These are phyloP conservation scores for Rhynchospora pubera DNA, from an alignment of 176 grass and related monocot species.

Conservation along the genomic window DNA sequence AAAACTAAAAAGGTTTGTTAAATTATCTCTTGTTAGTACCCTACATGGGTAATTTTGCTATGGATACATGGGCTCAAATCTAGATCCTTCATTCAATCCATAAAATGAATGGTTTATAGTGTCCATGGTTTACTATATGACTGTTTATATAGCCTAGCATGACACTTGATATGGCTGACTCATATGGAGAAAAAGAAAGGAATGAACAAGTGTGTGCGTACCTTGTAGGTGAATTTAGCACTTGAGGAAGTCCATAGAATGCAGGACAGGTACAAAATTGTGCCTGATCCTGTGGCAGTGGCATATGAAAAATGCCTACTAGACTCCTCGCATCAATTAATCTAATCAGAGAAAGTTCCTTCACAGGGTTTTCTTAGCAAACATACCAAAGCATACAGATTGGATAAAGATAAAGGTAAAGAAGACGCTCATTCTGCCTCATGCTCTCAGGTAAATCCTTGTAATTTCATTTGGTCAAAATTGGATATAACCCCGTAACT, in stretches of 20 bases:
- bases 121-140: not conserved
- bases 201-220: not conserved
- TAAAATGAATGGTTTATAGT: too few species aligned
- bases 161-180: not conserved
- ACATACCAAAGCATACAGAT: not conserved
- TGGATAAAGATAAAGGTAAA: not conserved
- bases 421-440: not conserved
- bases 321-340: not conserved
- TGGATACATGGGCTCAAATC: too few species aligned
- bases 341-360: not conserved
- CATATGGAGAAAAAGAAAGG: not conserved
- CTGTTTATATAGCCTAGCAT: not conserved
- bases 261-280: slow-evolving; percentile 8
- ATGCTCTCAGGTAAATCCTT: not conserved
- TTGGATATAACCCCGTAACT: not conserved
- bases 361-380: not conserved
- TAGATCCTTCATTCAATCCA: too few species aligned
- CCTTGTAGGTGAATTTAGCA: not conserved
- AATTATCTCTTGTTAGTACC: not conserved
- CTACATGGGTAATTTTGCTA: too few species aligned
- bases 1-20: slow-evolving; percentile 4
- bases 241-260: slow-evolving; percentile 13
- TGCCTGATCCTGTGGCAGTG: not conserved
- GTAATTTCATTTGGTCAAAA: not conserved
- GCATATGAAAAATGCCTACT: not conserved